phyloP scores from a whole-genome alignment of 306 rosid genomes.

The Dryas drummondii region DNA sequence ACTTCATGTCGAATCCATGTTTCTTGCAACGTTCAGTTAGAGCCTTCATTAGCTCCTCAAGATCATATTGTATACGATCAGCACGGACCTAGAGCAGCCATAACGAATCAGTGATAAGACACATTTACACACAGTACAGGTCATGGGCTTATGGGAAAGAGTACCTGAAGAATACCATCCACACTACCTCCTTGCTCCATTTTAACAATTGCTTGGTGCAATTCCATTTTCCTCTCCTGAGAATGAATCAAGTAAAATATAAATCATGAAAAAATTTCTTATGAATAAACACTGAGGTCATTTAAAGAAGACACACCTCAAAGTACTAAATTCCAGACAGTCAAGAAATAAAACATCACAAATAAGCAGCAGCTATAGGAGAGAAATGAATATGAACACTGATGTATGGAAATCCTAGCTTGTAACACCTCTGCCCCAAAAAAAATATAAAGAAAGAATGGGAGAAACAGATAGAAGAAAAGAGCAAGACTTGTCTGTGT shows the following conservation, averaged over 20 bases:
- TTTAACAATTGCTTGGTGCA: conserved; percentile 89
- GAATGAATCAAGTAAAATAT: conserved; percentile 10
- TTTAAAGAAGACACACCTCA: not conserved
- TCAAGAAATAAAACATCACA: not conserved
- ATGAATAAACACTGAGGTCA: not conserved
- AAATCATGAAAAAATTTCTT: not conserved
- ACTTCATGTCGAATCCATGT: conserved; percentile 70
- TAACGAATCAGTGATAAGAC: conserved; percentile 35
- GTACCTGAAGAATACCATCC: conserved; percentile 97
- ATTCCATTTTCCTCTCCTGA: conserved; percentile 81
- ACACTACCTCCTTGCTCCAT: conserved; percentile 97
- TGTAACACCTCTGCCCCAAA: not conserved
- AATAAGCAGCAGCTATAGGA: not conserved
- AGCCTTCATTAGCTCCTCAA: conserved; percentile 75
- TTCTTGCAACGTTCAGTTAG: conserved; percentile 85
- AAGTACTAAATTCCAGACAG: not conserved
- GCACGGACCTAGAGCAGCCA: conserved; percentile 73
- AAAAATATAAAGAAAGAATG: not conserved
- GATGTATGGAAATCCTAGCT: not conserved
- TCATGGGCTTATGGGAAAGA: conserved; percentile 17
- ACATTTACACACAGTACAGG: conserved; percentile 5
- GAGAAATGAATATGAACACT: not conserved
- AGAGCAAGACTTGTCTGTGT: not conserved
- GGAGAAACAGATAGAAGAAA: not conserved
- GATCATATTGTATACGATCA: conserved; percentile 88